These are phyloP conservation scores for Carnegiea gigantea DNA, from an alignment of 179 eudicot genomes.

Conservation along the genomic window DNA sequence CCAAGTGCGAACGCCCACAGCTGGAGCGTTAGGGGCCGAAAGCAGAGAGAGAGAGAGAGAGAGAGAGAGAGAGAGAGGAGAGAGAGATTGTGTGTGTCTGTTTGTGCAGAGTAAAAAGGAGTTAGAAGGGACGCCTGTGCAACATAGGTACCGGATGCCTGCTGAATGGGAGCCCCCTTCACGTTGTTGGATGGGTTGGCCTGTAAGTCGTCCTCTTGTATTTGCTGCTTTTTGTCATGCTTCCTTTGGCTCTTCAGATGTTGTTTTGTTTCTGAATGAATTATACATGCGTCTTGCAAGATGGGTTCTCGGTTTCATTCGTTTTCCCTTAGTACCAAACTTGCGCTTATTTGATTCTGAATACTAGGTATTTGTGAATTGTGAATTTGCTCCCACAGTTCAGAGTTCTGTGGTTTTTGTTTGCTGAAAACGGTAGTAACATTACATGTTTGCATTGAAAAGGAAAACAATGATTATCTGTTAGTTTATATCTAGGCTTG, in stretches of 20 bases:
- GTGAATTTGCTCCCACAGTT: too few relatives aligned
- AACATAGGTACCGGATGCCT: slow-evolving; percentile 66
- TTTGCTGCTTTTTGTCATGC: neutral
- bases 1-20: too few relatives aligned
- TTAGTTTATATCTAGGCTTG: neutral
- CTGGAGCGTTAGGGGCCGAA: too few relatives aligned
- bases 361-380: neutral
- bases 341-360: neutral
- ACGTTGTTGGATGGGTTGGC: slow-evolving; percentile 87
- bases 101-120: slow-evolving; percentile 38
- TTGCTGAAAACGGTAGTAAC: too few relatives aligned
- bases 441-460: too few relatives aligned
- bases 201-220: slow-evolving; percentile 34
- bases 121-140: slow-evolving; percentile 46
- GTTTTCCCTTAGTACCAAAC: neutral
- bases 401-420: too few relatives aligned
- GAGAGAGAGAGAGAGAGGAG: too few relatives aligned
- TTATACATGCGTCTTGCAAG: neutral
- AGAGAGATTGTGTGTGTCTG: too few relatives aligned
- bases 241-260: neutral
- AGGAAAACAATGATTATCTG: neutral
- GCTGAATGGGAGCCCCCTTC: slow-evolving; percentile 88
- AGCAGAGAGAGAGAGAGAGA: too few relatives aligned
- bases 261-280: neutral
- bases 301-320: slow-evolving; percentile 11